A percentile compares a stretch with the other conserved stretches of the same genome.
Conservation (phyloP, 108 stramenopile species). For the Cylindrotheca closterium region DNA sequence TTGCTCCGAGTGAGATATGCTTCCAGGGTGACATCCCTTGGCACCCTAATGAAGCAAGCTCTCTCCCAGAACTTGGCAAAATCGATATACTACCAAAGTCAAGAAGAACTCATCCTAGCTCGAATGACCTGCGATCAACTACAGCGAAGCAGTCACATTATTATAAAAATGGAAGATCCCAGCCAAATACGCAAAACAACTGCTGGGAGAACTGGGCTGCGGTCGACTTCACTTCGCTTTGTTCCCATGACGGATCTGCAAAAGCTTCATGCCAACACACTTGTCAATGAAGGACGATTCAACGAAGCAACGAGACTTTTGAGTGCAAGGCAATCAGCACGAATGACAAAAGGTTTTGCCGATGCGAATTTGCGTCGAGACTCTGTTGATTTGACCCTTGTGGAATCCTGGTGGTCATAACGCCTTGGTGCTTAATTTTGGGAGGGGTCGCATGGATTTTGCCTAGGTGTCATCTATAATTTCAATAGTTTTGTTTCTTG, state of each 20-base stretch:
- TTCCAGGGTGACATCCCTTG: slow-evolving; percentile 2
- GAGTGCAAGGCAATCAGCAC: slow-evolving; percentile 24
- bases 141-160: not conserved
- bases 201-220: slow-evolving; percentile 8
- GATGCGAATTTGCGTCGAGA: not conserved
- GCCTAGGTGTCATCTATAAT: too few species aligned
- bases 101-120: slow-evolving; percentile 9
- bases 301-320: slow-evolving; percentile 29
- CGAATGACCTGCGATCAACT: not conserved
- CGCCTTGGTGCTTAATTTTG: too few species aligned
- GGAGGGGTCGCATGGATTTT: too few species aligned
- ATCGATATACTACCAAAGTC: slow-evolving; percentile 14
- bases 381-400: not conserved
- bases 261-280: slow-evolving; percentile 19
- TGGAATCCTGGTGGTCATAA: not conserved
- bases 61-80: not conserved
- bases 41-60: slow-evolving; percentile 14
- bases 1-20: slow-evolving; percentile 22
- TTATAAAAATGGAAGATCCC: not conserved
- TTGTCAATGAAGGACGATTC: slow-evolving; percentile 17
- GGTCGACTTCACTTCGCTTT: slow-evolving; percentile 21
- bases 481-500: too few species aligned
- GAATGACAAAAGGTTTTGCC: slow-evolving; percentile 14
- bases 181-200: not conserved
- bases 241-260: slow-evolving; percentile 34